Evolutionary conservation across 495 filamentous ascomycete genomes (phyloP).

Genomic region (Aspergillus coremiiformis): DNA sequence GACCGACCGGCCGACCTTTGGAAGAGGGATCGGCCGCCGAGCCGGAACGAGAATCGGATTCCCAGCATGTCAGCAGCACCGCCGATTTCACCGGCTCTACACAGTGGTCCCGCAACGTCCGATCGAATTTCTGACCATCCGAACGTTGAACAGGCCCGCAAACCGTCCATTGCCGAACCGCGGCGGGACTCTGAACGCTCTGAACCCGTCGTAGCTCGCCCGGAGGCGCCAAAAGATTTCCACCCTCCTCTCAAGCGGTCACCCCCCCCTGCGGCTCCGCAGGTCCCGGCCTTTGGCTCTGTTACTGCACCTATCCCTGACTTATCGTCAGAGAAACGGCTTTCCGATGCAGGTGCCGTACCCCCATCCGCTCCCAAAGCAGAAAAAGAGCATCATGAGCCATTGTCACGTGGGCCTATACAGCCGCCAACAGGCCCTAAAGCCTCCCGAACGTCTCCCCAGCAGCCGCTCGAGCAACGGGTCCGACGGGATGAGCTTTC

Average conservation of each 20-base stretch:
- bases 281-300: constrained; percentile 77
- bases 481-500: constrained; percentile 14
- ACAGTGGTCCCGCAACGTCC: constrained; percentile 11
- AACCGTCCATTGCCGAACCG: constrained; percentile 24
- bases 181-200: constrained; percentile 38
- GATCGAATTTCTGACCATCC: constrained; percentile 26
- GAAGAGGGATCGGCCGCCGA: constrained; percentile 44
- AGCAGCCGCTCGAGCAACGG: constrained; percentile 16
- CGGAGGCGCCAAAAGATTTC: constrained; percentile 36
- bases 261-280: constrained; percentile 71
- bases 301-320: constrained; percentile 28
- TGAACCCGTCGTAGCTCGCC: constrained; percentile 30
- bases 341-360: constrained; percentile 34
- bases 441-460: constrained; percentile 25
- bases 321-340: constrained; percentile 23
- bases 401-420: constrained; percentile 13
- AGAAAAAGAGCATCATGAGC: constrained; percentile 23
- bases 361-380: constrained; percentile 27
- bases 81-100: constrained; percentile 9
- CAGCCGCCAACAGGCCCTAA: constrained; percentile 39
- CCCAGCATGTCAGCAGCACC: constrained; percentile 24
- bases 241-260: constrained; percentile 36
- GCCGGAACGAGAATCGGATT: constrained; percentile 36
- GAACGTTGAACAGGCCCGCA: constrained; percentile 35
- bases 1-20: constrained; percentile 54